Conservation (phyloP, 805 yeast species). For the Candida alai region DNA sequence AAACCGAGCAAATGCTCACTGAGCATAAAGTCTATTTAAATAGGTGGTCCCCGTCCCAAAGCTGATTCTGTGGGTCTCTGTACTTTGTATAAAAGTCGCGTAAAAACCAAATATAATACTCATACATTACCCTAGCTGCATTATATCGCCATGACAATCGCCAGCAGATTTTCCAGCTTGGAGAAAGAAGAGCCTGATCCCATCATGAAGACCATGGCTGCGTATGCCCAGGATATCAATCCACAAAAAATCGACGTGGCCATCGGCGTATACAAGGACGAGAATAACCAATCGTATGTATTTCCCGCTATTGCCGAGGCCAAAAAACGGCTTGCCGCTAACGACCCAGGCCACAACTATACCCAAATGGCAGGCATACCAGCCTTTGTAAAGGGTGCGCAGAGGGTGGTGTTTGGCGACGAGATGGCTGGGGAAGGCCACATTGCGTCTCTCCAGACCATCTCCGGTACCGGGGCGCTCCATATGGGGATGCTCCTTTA, state of each 20-base stretch:
- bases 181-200: conserved; percentile 25
- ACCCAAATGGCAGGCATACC: conserved; percentile 40
- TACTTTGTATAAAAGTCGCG: too few relatives aligned
- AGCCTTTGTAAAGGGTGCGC: conserved; percentile 31
- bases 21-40: too few relatives aligned
- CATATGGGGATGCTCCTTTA: conserved; percentile 35
- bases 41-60: too few relatives aligned
- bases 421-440: conserved; percentile 18
- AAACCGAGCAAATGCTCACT: too few relatives aligned
- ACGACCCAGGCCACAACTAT: conserved; percentile 45
- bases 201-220: conserved; percentile 20
- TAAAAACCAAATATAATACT: too few relatives aligned
- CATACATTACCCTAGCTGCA: too few relatives aligned
- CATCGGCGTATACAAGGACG: conserved; percentile 45
- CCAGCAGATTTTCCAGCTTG: conserved; percentile 16
- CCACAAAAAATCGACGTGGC: conserved; percentile 38
- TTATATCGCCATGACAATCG: conserved; percentile 18
- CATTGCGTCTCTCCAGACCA: conserved; percentile 35
- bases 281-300: conserved; percentile 30
- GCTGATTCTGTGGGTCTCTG: too few relatives aligned
- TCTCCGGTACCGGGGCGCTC: conserved; percentile 41
- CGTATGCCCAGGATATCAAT: conserved; percentile 21
- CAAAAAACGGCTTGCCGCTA: conserved; percentile 25
- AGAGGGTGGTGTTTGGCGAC: conserved; percentile 33
- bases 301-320: conserved; percentile 38